Conservation (phyloP, 768 basidiomycete species). For the Obba rivulosa region DNA sequence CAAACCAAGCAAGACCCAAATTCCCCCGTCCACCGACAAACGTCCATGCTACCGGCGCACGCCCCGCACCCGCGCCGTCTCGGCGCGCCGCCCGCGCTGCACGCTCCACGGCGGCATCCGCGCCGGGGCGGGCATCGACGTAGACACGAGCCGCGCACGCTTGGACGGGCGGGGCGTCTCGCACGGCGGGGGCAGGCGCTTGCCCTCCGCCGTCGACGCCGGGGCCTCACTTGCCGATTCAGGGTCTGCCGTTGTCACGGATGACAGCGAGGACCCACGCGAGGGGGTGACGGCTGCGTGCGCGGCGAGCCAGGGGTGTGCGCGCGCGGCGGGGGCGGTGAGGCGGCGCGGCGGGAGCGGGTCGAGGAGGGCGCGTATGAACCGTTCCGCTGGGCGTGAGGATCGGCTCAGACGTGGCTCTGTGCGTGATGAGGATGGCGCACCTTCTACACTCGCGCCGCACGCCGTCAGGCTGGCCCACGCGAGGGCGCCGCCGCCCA, state of each 20-base stretch:
- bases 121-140: too few relatives aligned
- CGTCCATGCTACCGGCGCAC: too few relatives aligned
- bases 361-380: slow-evolving; percentile 62
- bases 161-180: not conserved
- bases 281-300: not conserved
- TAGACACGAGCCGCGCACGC: too few relatives aligned
- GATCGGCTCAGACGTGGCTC: too few relatives aligned
- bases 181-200: slow-evolving; percentile 9
- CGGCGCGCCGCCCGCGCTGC: too few relatives aligned
- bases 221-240: too few relatives aligned
- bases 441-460: slow-evolving; percentile 45
- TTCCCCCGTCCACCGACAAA: too few relatives aligned
- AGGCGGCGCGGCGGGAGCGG: slow-evolving; percentile 60
- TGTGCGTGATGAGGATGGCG: slow-evolving; percentile 13
- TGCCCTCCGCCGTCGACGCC: slow-evolving; percentile 4
- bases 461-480: too few relatives aligned
- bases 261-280: slow-evolving; percentile 5
- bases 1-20: too few relatives aligned
- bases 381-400: slow-evolving; percentile 46
- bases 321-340: slow-evolving; percentile 59
- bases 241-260: not conserved
- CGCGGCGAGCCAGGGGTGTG: slow-evolving; percentile 69
- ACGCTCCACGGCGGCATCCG: too few relatives aligned
- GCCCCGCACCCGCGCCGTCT: too few relatives aligned
- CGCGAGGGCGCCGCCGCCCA: too few relatives aligned